phyloP scores from a whole-genome alignment of 495 filamentous ascomycete genomes.

The Pseudomonodictys pantanalensis region DNA sequence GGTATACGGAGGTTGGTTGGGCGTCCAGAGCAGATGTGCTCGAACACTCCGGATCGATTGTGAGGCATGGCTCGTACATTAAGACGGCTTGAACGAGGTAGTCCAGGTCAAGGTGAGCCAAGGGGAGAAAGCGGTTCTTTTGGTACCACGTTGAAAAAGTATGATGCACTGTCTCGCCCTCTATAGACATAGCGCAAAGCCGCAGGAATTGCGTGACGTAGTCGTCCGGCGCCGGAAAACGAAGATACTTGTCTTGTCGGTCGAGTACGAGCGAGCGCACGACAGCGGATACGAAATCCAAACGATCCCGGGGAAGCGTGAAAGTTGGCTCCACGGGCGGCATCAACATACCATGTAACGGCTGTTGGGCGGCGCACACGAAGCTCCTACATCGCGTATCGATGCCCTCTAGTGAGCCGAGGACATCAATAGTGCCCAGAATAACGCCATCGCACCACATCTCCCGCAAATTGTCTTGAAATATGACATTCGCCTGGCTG shows the following conservation, averaged over 20 bases:
- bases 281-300: neutral
- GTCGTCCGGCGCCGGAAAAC: neutral
- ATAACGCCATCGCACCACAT: conserved; percentile 21
- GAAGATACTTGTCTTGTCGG: conserved; percentile 19
- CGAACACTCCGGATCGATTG: neutral
- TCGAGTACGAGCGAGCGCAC: conserved; percentile 11
- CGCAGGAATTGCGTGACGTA: conserved; percentile 8
- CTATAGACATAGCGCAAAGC: neutral
- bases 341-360: neutral
- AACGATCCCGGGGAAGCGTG: neutral
- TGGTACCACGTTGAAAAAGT: neutral
- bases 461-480: conserved; percentile 14
- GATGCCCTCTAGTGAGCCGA: conserved; percentile 7
- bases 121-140: neutral
- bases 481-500: conserved; percentile 2
- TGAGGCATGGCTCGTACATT: neutral
- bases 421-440: conserved; percentile 5
- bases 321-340: neutral
- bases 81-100: neutral
- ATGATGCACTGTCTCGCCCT: neutral
- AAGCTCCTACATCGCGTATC: conserved; percentile 4
- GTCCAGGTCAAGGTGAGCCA: neutral
- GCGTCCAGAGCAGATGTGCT: neutral
- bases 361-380: neutral
- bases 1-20: neutral